Base-by-base conservation (phyloP, 2,329 filamentous ascomycete genomes). In the Pestalotiopsis sp. region DNA sequence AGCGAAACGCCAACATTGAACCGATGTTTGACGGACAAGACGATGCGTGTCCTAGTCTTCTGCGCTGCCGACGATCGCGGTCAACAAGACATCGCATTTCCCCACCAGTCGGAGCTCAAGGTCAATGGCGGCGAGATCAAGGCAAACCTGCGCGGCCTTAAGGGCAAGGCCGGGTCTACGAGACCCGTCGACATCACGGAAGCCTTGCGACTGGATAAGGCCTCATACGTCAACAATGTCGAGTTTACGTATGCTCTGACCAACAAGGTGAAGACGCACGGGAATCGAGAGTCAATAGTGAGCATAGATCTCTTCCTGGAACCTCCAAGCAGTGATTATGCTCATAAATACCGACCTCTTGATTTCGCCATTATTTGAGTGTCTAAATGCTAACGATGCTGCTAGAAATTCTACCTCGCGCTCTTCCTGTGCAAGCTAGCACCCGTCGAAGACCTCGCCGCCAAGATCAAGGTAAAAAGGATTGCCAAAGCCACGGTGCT, bases 141-240 rank as follows among this genome's bases (percentile, higher is more conserved):
- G 80, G 92, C 92, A n/a, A 99, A 98, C 78, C 86, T 97, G 73
- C 92, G 96, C 73, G 96, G 96, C 4, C 82, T 99, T 70, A 99
- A 99, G 82, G 98, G 97, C 79, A 97, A 96, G 79, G 93, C 95
- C 6, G 96, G 96, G 25, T 97, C 96, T 59, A 99, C 96, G 56
- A 91, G 94, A 75, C 96, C 96, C 7, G 94, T 93, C 61, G 96
- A 99, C 80, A 92, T 99, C 70, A 99, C 96, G 7, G 84, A 88
- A 72, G 87, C 89, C 69, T 84, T 98, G 60, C 89, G 91, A 20
- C 88, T 93, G 38, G 90, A 89, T 71, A 88, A 90, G 12, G 77
- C 85, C 20, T 86, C 86, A 58, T 97, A 95, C 76, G 83, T 83
- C 67, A 98, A 98, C 77, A 90, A 85, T 64, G 83, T 99, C 70